Percentiles rank a stretch among this genome's conserved stretches.
phyloP scores from a whole-genome alignment of 1,139 yeast species.

The Candida sp. region DNA sequence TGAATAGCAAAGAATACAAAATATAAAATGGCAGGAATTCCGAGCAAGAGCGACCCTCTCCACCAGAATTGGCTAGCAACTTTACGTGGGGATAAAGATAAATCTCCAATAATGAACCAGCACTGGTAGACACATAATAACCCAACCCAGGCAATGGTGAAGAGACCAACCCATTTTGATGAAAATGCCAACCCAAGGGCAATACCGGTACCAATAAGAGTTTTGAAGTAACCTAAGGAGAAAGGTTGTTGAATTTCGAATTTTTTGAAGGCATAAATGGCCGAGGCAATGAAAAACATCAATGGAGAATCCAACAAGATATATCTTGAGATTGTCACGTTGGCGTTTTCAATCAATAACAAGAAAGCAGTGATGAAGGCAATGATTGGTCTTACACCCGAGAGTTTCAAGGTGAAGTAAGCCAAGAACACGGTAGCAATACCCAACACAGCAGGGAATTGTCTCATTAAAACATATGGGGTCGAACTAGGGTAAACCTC shows the following conservation, averaged over 20 bases:
- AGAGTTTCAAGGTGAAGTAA: slow-evolving; percentile 78
- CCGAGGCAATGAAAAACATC: slow-evolving; percentile 84
- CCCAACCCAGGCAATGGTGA: slow-evolving; percentile 94
- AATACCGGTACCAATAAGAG: slow-evolving; percentile 71
- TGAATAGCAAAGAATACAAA: slow-evolving; percentile 75
- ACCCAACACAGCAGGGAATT: slow-evolving; percentile 82
- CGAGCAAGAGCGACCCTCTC: slow-evolving; percentile 62
- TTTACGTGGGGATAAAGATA: slow-evolving; percentile 52
- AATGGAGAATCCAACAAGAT: slow-evolving; percentile 90
- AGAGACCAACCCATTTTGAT: slow-evolving; percentile 96
- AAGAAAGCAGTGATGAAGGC: slow-evolving; percentile 66
- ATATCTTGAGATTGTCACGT: slow-evolving; percentile 84
- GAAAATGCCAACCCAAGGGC: slow-evolving; percentile 85
- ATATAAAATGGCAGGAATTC: slow-evolving; percentile 69
- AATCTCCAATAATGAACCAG: slow-evolving; percentile 90
- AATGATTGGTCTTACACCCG: slow-evolving; percentile 81
- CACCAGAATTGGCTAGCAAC: slow-evolving; percentile 50
- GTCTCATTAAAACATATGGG: slow-evolving; percentile 83
- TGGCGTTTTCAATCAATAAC: slow-evolving; percentile 80
- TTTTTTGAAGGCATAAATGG: slow-evolving; percentile 76
- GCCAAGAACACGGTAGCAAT: slow-evolving; percentile 71
- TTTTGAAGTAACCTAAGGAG: slow-evolving; percentile 63
- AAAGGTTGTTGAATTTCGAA: slow-evolving; percentile 81
- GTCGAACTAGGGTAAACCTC: slow-evolving; percentile 52
- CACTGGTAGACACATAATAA: slow-evolving; percentile 66